Evolutionary conservation across 228 moss, liverwort and hornwort genomes (phyloP).

Genomic region (Sphagnum magellanicum): DNA sequence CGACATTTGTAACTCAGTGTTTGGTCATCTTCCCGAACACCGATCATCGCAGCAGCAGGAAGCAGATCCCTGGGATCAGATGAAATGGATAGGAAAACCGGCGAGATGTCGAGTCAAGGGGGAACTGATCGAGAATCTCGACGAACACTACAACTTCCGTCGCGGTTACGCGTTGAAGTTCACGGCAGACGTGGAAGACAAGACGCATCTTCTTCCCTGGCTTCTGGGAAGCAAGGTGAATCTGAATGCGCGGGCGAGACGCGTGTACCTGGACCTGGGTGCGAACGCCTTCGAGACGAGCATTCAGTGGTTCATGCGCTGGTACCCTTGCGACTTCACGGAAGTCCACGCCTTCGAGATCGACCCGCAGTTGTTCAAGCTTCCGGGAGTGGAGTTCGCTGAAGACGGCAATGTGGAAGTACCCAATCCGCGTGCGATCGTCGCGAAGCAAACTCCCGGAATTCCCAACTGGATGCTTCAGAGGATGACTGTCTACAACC

Average conservation of each 20-base stretch:
- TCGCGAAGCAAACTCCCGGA: conserved; percentile 21
- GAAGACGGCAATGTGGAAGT: conserved; percentile 39
- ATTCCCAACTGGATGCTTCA: background rate
- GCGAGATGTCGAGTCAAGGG: conserved; percentile 71
- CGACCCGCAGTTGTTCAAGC: conserved; percentile 10
- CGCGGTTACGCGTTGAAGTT: conserved; percentile 36
- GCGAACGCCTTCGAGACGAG: conserved; percentile 56
- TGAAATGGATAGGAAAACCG: conserved; percentile 78
- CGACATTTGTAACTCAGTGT: conserved; percentile 15
- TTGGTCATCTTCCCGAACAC: conserved; percentile 26
- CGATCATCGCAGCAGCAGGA: background rate
- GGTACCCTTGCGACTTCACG: conserved; percentile 31
- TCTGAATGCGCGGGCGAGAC: conserved; percentile 34
- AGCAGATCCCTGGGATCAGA: conserved; percentile 63
- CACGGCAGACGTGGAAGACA: conserved; percentile 41
- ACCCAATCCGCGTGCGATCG: conserved; percentile 11
- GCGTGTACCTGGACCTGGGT: conserved; percentile 65
- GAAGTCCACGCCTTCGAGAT: conserved; percentile 39
- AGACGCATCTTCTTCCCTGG: conserved; percentile 54
- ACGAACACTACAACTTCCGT: conserved; percentile 45
- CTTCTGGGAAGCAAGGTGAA: conserved; percentile 57
- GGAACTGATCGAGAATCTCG: conserved; percentile 5
- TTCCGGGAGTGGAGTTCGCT: conserved; percentile 42
- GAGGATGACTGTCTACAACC: too few relatives aligned
- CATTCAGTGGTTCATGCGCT: conserved; percentile 46